Evolutionary conservation across 176 grass and related monocot genomes (phyloP), one percentile per base, ranked within the genome.

Genomic region (Avena insularis): DNA sequence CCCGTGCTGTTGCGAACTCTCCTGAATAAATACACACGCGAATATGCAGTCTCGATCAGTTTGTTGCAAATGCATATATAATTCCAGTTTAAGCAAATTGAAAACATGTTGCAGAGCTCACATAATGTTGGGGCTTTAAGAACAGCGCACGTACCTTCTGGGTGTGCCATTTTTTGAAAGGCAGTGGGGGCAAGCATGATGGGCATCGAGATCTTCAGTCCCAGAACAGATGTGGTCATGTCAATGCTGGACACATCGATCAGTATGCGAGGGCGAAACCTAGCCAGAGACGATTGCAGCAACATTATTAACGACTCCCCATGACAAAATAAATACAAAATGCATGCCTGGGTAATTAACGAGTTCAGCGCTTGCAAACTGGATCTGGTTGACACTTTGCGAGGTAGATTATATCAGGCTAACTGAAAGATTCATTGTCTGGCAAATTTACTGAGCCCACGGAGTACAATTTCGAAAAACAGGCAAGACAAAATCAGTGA

Each of bases 151-250:
- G 57, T 92, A 97, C 95, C 95, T 68, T 97, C 95, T 9, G 95
- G 95, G 79, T 97, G 88, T 11, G 95, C 95, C 95, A 97, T 97
- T 40, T 94, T 97, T 61, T 97, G 95, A 6, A 97, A 23, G 43
- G 95, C 95, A 64, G 78, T 97, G 31, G 94, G 94, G 69, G 94
- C 92, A 78, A 97, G 79, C 94, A 97, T 97, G 74, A 97, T 97
- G 20, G 94, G 94, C 94, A 97, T 97, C 19, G 94, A 97, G 69
- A 97, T 91, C 66, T 94, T 97, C 54, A 94, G 87, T 53, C 94
- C 94, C 13, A 97, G 86, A 59, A 97, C 71, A 50, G 88, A 94
- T 78, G 94, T 92, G 54, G 90, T 86, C 84, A 97, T 89, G 78
- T 97, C 92, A 8, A 97, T 97, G 83, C 36, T 97, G 4, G 94